Conservation (phyloP, 106 monocot species). For the Hemerocallis citrina region DNA sequence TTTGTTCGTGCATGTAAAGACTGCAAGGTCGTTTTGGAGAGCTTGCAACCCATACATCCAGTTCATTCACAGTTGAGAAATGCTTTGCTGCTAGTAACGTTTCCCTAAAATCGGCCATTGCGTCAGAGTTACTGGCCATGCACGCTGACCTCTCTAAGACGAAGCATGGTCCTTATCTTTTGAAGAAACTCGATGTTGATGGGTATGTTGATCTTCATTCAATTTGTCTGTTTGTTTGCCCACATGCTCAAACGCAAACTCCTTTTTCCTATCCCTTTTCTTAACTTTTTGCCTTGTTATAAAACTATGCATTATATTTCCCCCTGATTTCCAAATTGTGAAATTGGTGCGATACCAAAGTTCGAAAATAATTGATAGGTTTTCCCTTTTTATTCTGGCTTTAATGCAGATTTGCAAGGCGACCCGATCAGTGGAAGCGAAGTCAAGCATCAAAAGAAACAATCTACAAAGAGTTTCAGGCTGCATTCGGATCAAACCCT, state of each 20-base stretch:
- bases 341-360: not conserved
- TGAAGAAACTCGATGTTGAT: slow-evolving; percentile 84
- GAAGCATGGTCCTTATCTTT: slow-evolving; percentile 69
- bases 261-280: not conserved
- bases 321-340: not conserved
- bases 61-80: slow-evolving; percentile 92
- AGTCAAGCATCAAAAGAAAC: slow-evolving; percentile 54
- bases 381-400: not conserved
- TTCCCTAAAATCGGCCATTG: slow-evolving; percentile 62
- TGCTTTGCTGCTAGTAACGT: slow-evolving; percentile 73
- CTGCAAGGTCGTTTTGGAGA: slow-evolving; percentile 67
- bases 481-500: slow-evolving; percentile 35
- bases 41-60: slow-evolving; percentile 60
- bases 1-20: slow-evolving; percentile 27
- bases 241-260: not conserved
- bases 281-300: not conserved
- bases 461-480: slow-evolving; percentile 52
- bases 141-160: slow-evolving; percentile 68
- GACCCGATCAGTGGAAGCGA: slow-evolving; percentile 74
- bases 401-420: slow-evolving; percentile 49
- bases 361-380: not conserved
- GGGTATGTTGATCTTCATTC: slow-evolving; percentile 28
- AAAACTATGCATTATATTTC: not conserved
- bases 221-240: not conserved
- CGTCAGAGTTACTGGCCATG: slow-evolving; percentile 52